These are phyloP conservation scores for Blastocystis sp. DNA, from an alignment of 352 stramenopile genomes.

Conservation along the genomic window DNA sequence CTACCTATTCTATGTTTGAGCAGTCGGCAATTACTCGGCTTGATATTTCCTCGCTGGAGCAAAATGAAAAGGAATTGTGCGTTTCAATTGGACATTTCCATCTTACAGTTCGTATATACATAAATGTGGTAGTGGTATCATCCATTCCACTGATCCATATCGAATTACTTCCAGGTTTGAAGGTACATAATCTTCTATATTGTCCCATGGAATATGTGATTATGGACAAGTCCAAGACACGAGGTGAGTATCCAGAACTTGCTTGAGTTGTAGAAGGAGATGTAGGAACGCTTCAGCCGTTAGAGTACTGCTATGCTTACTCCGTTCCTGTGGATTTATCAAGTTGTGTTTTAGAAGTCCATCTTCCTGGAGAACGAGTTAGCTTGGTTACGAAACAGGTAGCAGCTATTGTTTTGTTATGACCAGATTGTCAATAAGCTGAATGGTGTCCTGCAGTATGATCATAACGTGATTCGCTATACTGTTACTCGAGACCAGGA, in stretches of 20 bases:
- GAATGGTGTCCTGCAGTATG: background rate
- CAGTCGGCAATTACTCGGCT: background rate
- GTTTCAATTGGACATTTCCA: background rate
- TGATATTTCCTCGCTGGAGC: background rate
- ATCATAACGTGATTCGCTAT: background rate
- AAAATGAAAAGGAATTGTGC: background rate
- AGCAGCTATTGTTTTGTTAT: background rate
- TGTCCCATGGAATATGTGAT: background rate
- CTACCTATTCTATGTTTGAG: slow-evolving; percentile 17
- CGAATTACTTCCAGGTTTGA: background rate
- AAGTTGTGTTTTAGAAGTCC: background rate
- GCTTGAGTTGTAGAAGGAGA: slow-evolving; percentile 3
- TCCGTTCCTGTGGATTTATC: background rate
- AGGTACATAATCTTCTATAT: slow-evolving; percentile 17
- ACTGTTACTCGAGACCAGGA: background rate
- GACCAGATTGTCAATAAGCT: background rate
- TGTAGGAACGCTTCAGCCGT: background rate
- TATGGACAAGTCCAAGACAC: background rate
- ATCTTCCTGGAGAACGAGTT: background rate
- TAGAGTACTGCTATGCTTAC: background rate
- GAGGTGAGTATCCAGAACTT: background rate
- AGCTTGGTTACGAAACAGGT: background rate
- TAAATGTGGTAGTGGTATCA: background rate
- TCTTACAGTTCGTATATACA: background rate
- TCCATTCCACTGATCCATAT: background rate